A percentile compares a stretch with the other conserved stretches of the same genome.
Evolutionary conservation across 345 rosid species (phyloP).

Genomic region (Erysimum cheiranthoides): DNA sequence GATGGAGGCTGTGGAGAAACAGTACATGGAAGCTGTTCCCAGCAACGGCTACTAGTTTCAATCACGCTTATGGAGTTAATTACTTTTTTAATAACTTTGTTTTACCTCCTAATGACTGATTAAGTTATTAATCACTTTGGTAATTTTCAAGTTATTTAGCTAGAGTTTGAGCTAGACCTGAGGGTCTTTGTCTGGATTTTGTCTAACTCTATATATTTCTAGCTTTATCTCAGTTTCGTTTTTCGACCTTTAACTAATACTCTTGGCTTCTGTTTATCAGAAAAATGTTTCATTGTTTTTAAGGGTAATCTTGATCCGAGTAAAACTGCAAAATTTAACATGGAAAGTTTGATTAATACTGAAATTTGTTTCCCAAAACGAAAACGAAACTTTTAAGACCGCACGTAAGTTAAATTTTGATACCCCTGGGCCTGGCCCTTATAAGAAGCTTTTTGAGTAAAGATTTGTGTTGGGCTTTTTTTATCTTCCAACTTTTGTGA

Average conservation of each 20-base stretch:
- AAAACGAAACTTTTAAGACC: no score
- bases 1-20: conserved; percentile 71
- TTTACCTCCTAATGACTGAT: conserved; percentile 29
- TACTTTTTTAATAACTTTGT: conserved; percentile 26
- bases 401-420: no score
- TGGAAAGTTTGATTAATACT: no score
- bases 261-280: neutral
- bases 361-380: no score
- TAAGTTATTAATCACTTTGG: conserved; percentile 28
- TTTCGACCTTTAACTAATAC: neutral
- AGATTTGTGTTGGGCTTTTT: no score
- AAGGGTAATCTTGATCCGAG: no score
- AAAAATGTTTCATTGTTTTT: neutral
- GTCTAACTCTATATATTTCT: conserved; percentile 34
- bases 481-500: no score
- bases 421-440: no score
- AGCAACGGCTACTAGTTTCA: conserved; percentile 39
- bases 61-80: neutral
- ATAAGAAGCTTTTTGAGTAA: no score
- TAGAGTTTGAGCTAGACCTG: neutral
- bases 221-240: conserved; percentile 23
- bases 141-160: conserved; percentile 26
- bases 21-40: conserved; percentile 58
- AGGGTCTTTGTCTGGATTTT: conserved; percentile 30
- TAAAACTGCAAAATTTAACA: no score